Evolutionary conservation across 1,139 yeast species (phyloP).

Genomic region (Spathaspora sp.): DNA sequence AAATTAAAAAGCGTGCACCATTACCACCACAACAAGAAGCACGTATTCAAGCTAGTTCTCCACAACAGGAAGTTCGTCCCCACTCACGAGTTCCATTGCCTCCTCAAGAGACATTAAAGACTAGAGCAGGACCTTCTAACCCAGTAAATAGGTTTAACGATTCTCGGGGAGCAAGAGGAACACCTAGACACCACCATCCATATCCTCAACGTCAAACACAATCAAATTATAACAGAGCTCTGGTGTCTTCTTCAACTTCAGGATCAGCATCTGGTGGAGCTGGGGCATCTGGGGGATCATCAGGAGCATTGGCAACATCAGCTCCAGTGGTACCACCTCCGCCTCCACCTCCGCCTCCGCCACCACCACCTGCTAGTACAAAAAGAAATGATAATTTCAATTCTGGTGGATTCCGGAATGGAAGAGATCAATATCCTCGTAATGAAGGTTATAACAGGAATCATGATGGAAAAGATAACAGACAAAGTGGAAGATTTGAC

Average conservation of each 20-base stretch:
- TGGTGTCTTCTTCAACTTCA: not conserved
- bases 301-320: not conserved
- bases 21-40: constrained; percentile 7
- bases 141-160: not conserved
- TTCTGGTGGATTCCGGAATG: constrained; percentile 5
- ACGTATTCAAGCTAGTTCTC: constrained; percentile 10
- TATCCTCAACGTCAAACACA: not conserved
- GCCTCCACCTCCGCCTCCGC: constrained; percentile 10
- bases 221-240: constrained; percentile 4
- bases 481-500: constrained; percentile 10
- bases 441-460: constrained; percentile 4
- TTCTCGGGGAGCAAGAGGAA: not conserved
- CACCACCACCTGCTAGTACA: constrained; percentile 3
- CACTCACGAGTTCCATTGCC: not conserved
- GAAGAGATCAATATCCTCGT: constrained; percentile 2
- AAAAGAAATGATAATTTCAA: constrained; percentile 6
- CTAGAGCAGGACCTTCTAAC: not conserved
- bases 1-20: constrained; percentile 5
- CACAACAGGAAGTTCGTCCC: constrained; percentile 11
- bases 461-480: constrained; percentile 4
- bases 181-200: not conserved
- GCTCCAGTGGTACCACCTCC: constrained; percentile 10
- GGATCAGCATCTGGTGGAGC: not conserved
- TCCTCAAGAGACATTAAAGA: not conserved
- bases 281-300: not conserved